Conservation (phyloP, 1,139 yeast genomes). For the Geotrichum histeridarum region DNA sequence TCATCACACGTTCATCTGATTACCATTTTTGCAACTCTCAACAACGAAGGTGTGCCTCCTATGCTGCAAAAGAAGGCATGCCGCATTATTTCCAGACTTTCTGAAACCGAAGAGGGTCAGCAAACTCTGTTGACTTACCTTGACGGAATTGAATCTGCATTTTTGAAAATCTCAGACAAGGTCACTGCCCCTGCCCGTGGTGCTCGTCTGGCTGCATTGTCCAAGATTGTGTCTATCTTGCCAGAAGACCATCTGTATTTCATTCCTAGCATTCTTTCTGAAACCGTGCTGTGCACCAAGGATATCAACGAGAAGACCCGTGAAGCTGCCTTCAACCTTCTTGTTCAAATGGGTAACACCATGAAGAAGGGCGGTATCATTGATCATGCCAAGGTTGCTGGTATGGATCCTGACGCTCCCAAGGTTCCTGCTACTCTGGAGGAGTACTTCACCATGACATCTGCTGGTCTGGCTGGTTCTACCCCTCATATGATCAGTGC, state of each 20-base stretch:
- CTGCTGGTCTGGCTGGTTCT: slow-evolving; percentile 94
- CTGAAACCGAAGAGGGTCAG: slow-evolving; percentile 65
- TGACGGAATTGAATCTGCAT: slow-evolving; percentile 53
- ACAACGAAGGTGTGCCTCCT: slow-evolving; percentile 51
- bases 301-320: slow-evolving; percentile 91
- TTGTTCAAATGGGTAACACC: slow-evolving; percentile 74
- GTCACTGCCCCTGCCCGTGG: slow-evolving; percentile 76
- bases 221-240: slow-evolving; percentile 53
- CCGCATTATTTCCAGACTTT: slow-evolving; percentile 65
- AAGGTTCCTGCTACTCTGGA: slow-evolving; percentile 63
- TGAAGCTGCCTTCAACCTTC: slow-evolving; percentile 67
- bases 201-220: slow-evolving; percentile 67
- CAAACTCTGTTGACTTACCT: slow-evolving; percentile 47
- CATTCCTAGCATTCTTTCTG: slow-evolving; percentile 78
- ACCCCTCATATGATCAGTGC: slow-evolving; percentile 96
- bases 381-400: slow-evolving; percentile 61
- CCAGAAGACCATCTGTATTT: slow-evolving; percentile 64
- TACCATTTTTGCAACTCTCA: slow-evolving; percentile 68
- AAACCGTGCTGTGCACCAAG: slow-evolving; percentile 86
- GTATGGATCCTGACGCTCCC: slow-evolving; percentile 53
- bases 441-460: slow-evolving; percentile 86
- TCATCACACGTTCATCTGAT: slow-evolving; percentile 69
- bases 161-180: slow-evolving; percentile 53
- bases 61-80: slow-evolving; percentile 86
- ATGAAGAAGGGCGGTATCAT: slow-evolving; percentile 71